phyloP scores from a whole-genome alignment of 352 stramenopile species.

The Pythium chondricola region DNA sequence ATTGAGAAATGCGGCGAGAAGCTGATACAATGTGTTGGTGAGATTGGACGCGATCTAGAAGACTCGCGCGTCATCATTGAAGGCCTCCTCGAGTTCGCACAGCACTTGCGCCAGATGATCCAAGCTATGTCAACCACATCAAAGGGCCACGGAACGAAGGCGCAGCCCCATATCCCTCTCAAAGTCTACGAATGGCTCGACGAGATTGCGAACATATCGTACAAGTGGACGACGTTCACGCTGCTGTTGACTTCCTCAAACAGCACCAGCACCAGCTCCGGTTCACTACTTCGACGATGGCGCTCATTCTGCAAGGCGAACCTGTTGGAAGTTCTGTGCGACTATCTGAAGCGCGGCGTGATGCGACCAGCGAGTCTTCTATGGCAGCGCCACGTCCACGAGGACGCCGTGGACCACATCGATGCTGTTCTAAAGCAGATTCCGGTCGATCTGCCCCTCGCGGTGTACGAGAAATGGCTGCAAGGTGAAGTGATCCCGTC shows the following conservation, averaged over 20 bases:
- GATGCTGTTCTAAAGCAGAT: conserved; percentile 28
- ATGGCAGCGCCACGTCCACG: conserved; percentile 45
- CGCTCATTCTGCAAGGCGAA: conserved; percentile 26
- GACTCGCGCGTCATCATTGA: conserved; percentile 16
- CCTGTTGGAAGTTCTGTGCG: conserved; percentile 29
- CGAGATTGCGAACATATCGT: conserved; percentile 22
- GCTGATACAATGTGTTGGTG: conserved; percentile 8
- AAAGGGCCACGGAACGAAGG: too few species aligned
- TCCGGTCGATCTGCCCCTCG: conserved; percentile 33
- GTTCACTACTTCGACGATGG: conserved; percentile 25
- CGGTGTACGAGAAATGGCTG: conserved; percentile 46
- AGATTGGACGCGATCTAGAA: conserved; percentile 17
- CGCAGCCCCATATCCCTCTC: too few species aligned
- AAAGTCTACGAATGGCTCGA: conserved; percentile 15
- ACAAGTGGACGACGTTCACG: conserved; percentile 71
- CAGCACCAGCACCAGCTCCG: not conserved
- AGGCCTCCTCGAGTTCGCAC: conserved; percentile 14
- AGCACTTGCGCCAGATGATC: conserved; percentile 11
- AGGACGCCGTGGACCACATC: conserved; percentile 28
- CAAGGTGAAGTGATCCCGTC: conserved; percentile 41
- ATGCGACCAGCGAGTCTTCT: conserved; percentile 48
- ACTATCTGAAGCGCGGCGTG: conserved; percentile 39
- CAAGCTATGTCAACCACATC: not conserved
- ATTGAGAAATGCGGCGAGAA: conserved; percentile 5
- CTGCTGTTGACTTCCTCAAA: conserved; percentile 29